phyloP scores from a whole-genome alignment of 2,329 filamentous ascomycete species.

The Fusarium sterilihyphosum region DNA sequence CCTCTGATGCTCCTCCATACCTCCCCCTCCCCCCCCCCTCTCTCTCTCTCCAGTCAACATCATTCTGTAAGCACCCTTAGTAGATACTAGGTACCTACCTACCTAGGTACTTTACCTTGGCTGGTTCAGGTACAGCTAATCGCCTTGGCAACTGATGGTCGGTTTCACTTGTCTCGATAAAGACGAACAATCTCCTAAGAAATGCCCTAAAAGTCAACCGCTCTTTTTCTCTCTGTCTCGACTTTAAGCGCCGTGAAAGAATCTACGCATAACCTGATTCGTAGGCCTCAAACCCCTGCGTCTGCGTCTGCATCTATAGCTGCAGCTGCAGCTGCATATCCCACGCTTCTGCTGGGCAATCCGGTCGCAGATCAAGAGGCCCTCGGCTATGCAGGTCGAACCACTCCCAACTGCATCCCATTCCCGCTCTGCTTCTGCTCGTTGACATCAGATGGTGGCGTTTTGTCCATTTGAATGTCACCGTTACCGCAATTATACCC shows the following conservation, averaged over 20 bases:
- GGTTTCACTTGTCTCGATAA: neutral
- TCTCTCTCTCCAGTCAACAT: neutral
- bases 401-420: constrained; percentile 41
- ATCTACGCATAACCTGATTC: constrained; percentile 38
- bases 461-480: constrained; percentile 15
- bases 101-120: neutral
- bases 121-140: neutral
- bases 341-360: constrained; percentile 47
- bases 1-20: neutral
- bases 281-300: constrained; percentile 18
- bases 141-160: neutral
- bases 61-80: neutral
- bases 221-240: constrained; percentile 12
- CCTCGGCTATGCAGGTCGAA: constrained; percentile 53
- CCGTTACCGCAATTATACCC: constrained; percentile 1
- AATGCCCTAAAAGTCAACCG: constrained; percentile 22
- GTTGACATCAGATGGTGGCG: constrained; percentile 39
- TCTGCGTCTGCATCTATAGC: constrained; percentile 10
- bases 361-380: constrained; percentile 50
- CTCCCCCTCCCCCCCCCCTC: neutral
- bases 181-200: neutral
- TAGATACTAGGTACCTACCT: neutral
- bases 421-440: constrained; percentile 22
- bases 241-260: constrained; percentile 45
- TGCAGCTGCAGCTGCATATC: constrained; percentile 22